These are phyloP conservation scores for Ananas comosus DNA, from an alignment of 176 grass and related monocot genomes.

Conservation along the genomic window DNA sequence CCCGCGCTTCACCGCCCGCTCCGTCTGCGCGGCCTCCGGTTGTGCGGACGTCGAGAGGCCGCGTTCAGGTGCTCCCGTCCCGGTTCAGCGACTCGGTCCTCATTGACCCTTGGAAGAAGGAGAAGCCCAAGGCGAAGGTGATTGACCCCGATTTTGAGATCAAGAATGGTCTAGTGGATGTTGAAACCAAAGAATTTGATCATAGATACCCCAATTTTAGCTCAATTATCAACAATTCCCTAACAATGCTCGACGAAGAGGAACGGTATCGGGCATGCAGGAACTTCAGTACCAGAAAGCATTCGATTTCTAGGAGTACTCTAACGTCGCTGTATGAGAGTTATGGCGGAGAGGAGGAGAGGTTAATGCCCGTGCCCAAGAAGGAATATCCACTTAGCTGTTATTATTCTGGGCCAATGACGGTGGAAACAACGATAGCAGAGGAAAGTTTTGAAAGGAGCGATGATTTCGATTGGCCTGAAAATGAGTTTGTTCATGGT, in stretches of 20 bases:
- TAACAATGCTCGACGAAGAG: conserved; percentile 34
- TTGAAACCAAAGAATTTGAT: conserved; percentile 14
- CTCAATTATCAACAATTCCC: conserved; percentile 25
- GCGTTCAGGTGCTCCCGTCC: conserved; percentile 62
- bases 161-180: conserved; percentile 22
- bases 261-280: conserved; percentile 33
- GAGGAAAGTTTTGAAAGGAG: conserved; percentile 16
- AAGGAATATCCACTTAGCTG: neutral
- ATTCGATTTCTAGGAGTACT: conserved; percentile 38
- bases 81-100: conserved; percentile 90
- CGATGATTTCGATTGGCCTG: conserved; percentile 14
- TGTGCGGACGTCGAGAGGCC: conserved; percentile 66
- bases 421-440: conserved; percentile 12
- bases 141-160: conserved; percentile 21
- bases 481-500: conserved; percentile 44
- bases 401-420: conserved; percentile 14
- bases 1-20: conserved; percentile 8
- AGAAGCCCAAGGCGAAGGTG: conserved; percentile 34
- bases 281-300: conserved; percentile 48
- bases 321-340: conserved; percentile 31
- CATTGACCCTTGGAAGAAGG: conserved; percentile 82
- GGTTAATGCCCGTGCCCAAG: neutral
- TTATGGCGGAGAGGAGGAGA: neutral
- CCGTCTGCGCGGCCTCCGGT: conserved; percentile 42
- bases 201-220: conserved; percentile 23